These are phyloP conservation scores for Phytophthora tentaculata DNA, from an alignment of 352 stramenopile genomes.

Conservation along the genomic window DNA sequence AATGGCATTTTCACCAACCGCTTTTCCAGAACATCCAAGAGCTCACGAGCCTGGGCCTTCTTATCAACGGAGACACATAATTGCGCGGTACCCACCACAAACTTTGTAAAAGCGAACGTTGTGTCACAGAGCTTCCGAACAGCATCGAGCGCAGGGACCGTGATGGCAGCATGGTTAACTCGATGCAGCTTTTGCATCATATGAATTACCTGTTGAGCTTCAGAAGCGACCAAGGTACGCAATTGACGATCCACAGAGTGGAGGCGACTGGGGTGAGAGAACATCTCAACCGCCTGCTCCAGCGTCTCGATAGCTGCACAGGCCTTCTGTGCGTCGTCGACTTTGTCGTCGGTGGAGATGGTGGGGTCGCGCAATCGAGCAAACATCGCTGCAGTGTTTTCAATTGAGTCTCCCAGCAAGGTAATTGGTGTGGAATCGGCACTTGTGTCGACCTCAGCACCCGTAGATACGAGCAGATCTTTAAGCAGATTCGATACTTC, in stretches of 20 bases:
- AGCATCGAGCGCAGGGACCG: constrained; percentile 7
- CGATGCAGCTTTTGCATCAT: constrained; percentile 39
- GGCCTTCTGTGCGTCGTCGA: constrained; percentile 3
- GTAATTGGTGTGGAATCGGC: neutral
- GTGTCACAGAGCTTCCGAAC: constrained; percentile 23
- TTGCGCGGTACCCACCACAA: constrained; percentile 22
- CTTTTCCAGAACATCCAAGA: constrained; percentile 34
- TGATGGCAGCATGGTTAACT: constrained; percentile 18
- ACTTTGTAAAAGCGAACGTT: constrained; percentile 12
- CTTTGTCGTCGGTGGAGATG: constrained; percentile 11
- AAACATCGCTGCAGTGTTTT: constrained; percentile 13
- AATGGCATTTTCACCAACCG: constrained; percentile 25
- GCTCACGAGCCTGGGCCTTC: constrained; percentile 22
- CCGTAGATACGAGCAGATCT: constrained; percentile 5
- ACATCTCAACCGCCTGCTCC: constrained; percentile 1
- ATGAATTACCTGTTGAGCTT: constrained; percentile 25
- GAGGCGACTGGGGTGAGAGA: constrained; percentile 9
- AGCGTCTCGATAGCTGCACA: constrained; percentile 18
- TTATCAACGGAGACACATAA: constrained; percentile 20
- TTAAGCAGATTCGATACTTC: constrained; percentile 16
- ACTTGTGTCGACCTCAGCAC: neutral
- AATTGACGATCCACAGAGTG: constrained; percentile 7
- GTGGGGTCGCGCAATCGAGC: constrained; percentile 19
- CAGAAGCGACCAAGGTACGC: constrained; percentile 1
- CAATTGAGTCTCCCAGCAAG: constrained; percentile 4